phyloP scores from a whole-genome alignment of 345 rosid species.

The Luvunga scandens region DNA sequence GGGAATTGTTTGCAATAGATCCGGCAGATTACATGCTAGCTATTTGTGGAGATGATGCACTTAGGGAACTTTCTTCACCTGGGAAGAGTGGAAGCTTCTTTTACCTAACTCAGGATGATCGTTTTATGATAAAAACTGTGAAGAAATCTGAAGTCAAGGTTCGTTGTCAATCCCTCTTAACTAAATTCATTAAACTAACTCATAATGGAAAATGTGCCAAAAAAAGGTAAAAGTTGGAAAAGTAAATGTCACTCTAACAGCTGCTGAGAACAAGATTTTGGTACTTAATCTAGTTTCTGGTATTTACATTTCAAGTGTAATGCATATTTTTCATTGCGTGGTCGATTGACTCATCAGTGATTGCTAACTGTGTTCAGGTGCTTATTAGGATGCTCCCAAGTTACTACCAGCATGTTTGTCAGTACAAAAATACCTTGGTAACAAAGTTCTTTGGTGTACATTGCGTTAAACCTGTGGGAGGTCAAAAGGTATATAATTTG shows the following conservation, averaged over 20 bases:
- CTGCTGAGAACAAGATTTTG: background rate
- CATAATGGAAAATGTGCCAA: background rate
- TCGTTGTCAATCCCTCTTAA: constrained; percentile 28
- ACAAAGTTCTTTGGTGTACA: constrained; percentile 94
- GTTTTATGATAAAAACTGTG: constrained; percentile 95
- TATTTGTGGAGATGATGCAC: constrained; percentile 92
- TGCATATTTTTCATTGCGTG: background rate
- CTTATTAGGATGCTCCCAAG: constrained; percentile 90
- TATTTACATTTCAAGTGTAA: background rate
- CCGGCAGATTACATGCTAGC: constrained; percentile 98
- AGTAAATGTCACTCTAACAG: background rate
- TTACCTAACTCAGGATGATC: constrained; percentile 94
- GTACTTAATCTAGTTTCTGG: background rate
- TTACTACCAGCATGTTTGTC: constrained; percentile 69
- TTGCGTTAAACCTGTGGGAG: constrained; percentile 93
- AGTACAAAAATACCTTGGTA: constrained; percentile 77
- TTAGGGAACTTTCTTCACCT: constrained; percentile 94
- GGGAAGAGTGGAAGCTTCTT: constrained; percentile 99
- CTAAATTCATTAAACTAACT: background rate
- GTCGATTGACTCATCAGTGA: background rate
- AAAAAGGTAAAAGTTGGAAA: background rate
- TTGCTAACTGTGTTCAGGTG: constrained; percentile 41
- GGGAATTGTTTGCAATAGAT: constrained; percentile 83
- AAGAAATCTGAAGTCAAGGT: constrained; percentile 99
- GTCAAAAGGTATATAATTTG: constrained; percentile 70